These are phyloP conservation scores for Saccharum officinarum DNA, from an alignment of 176 grass and related monocot species.

Conservation along the genomic window DNA sequence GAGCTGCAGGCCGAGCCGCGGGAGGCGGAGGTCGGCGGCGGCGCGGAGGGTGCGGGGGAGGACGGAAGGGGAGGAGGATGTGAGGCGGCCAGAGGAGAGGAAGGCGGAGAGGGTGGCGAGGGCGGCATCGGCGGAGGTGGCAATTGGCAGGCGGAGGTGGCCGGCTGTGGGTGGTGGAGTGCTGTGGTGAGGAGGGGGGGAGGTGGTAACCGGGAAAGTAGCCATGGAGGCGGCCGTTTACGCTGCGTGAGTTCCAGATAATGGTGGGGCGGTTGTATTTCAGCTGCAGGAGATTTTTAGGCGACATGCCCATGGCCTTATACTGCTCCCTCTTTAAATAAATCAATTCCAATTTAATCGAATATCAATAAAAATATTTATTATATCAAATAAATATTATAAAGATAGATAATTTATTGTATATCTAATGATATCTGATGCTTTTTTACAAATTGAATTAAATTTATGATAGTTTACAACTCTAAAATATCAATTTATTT, in stretches of 20 bases:
- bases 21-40: constrained; percentile 25
- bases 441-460: too few relatives aligned
- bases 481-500: too few relatives aligned
- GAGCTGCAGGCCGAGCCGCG: constrained; percentile 45
- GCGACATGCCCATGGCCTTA: too few relatives aligned
- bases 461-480: too few relatives aligned
- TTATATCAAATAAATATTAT: too few relatives aligned
- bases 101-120: constrained; percentile 16
- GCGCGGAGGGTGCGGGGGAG: constrained; percentile 48
- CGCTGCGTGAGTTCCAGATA: background rate
- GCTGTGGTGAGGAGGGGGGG: background rate
- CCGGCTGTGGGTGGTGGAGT: background rate
- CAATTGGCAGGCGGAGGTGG: background rate
- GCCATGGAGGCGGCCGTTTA: background rate
- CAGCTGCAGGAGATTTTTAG: too few relatives aligned
- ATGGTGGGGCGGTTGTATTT: background rate
- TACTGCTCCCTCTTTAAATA: too few relatives aligned
- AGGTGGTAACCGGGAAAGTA: background rate
- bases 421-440: too few relatives aligned
- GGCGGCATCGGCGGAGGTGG: constrained; percentile 13
- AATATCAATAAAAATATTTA: too few relatives aligned
- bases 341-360: too few relatives aligned
- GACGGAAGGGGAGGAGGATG: constrained; percentile 31
- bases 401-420: too few relatives aligned
- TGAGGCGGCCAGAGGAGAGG: constrained; percentile 19